Percentiles rank a stretch among this genome's conserved stretches.
Conservation (phyloP, 2,329 filamentous ascomycete species). For the Xylariaceae sp. region DNA sequence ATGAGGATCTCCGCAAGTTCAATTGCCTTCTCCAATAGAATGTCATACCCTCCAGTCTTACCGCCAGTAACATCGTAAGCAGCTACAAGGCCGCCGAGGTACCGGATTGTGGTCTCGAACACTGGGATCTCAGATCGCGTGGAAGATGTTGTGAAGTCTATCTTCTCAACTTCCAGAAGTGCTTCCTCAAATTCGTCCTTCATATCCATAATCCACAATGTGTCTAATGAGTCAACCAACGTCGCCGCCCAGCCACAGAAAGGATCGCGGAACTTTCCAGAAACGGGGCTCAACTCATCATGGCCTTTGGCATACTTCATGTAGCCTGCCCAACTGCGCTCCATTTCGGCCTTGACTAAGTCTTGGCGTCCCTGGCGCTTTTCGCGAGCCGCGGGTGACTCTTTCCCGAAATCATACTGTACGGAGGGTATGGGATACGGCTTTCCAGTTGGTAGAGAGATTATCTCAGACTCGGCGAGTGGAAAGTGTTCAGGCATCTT, state of each 20-base stretch:
- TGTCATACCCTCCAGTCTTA: constrained; percentile 48
- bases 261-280: constrained; percentile 64
- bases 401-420: constrained; percentile 67
- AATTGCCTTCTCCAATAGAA: constrained; percentile 66
- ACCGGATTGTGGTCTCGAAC: constrained; percentile 89
- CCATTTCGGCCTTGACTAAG: constrained; percentile 68
- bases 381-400: constrained; percentile 55
- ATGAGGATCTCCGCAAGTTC: constrained; percentile 69
- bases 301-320: constrained; percentile 75
- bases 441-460: constrained; percentile 67
- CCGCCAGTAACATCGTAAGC: constrained; percentile 82
- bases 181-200: constrained; percentile 63
- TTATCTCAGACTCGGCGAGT: constrained; percentile 64
- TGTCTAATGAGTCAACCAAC: constrained; percentile 63
- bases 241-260: constrained; percentile 78
- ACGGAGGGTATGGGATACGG: constrained; percentile 70
- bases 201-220: constrained; percentile 70
- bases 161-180: constrained; percentile 48
- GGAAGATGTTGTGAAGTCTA: constrained; percentile 79
- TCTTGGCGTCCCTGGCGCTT: constrained; percentile 61
- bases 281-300: constrained; percentile 77
- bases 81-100: constrained; percentile 78
- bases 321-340: constrained; percentile 79
- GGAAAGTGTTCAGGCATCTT: constrained; percentile 76
- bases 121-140: constrained; percentile 68